Evolutionary conservation across 1,139 yeast species (phyloP), one percentile per base, ranked within the genome.

Genomic region (Candida mesenterica): DNA sequence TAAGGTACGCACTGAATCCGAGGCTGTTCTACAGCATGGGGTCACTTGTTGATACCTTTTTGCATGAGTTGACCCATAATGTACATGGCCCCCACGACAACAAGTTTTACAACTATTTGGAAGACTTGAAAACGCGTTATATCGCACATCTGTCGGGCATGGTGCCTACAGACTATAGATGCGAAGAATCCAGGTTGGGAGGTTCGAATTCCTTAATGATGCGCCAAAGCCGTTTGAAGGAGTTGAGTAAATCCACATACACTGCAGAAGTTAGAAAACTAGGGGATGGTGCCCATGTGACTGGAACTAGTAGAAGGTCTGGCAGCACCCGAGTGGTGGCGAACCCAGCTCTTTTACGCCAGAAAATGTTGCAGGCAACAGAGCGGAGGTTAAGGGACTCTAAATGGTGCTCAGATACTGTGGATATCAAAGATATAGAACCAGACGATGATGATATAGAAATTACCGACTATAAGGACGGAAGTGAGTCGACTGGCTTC

Each of bases 51-150:
- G 96, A 90, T 0, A 88, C 96, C 0, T 75, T 89, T 77, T 65
- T 92, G 8, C 98, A 92, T 57, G 98, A 92, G 55, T 65, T 92
- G 30, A 77, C 89, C 2, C 98, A 92, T 53, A 90, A 88, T 55
- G 53, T 71, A 19, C 66, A 66, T 50, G 96, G 96, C 0, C 83
- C 95, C 0, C 98, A 92, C 53, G 84, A 92, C 59, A 75, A 65
- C 14, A 62, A 61, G 42, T 92, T 92, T 54, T 87, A 87, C 53
- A 65, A 64, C 35, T 72, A 73, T 37, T 57, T 88, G 48, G 90
- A 84, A 37, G 77, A 75, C 40, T 64, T 86, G 36, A 75, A 73
- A 41, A 64, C 61, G 2, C 75, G 84, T 41, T 82, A 75, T 52
- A 79, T 80, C 50, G 69, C 68, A 15, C 57, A 80, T 24, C 76